Percentiles rank a stretch among this genome's conserved stretches.
phyloP scores from a whole-genome alignment of 2,329 filamentous ascomycete genomes.

The Colletotrichum spinosum region DNA sequence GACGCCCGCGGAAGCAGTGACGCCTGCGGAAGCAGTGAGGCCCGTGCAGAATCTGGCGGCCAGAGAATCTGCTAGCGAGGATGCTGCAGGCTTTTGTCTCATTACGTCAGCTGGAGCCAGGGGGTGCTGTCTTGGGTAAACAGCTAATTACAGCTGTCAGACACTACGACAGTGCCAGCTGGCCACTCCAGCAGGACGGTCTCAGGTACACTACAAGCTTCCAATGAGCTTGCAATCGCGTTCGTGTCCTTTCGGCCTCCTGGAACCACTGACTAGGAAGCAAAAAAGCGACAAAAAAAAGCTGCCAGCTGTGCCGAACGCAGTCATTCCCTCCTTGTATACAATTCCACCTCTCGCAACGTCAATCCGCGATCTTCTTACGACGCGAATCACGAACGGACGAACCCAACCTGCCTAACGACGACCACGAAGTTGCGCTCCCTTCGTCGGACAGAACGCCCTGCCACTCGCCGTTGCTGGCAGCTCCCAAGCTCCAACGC shows the following conservation, averaged over 20 bases:
- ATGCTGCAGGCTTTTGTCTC: conserved; percentile 1
- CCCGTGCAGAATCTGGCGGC: background rate
- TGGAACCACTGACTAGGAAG: conserved; percentile 17
- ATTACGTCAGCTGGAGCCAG: conserved; percentile 22
- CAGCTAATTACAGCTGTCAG: background rate
- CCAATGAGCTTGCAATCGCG: conserved; percentile 42
- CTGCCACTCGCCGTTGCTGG: conserved; percentile 23
- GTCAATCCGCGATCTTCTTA: background rate
- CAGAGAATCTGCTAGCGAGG: background rate
- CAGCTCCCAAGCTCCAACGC: conserved; percentile 26
- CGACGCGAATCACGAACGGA: conserved; percentile 15
- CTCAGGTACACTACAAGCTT: conserved; percentile 18
- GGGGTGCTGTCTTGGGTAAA: conserved; percentile 1
- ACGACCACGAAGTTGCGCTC: background rate
- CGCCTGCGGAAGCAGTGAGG: too few species aligned
- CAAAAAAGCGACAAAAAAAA: conserved; percentile 5
- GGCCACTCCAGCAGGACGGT: conserved; percentile 23
- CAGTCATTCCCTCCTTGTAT: conserved; percentile 14
- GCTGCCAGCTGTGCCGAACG: conserved; percentile 27
- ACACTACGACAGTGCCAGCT: conserved; percentile 18
- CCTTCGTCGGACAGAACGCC: conserved; percentile 9
- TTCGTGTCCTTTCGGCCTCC: conserved; percentile 42
- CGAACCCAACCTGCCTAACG: background rate
- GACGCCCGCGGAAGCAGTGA: too few species aligned
- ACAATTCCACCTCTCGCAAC: background rate